Conservation (phyloP, 2,329 filamentous ascomycete species). For the Aspergillus aculeatinus region DNA sequence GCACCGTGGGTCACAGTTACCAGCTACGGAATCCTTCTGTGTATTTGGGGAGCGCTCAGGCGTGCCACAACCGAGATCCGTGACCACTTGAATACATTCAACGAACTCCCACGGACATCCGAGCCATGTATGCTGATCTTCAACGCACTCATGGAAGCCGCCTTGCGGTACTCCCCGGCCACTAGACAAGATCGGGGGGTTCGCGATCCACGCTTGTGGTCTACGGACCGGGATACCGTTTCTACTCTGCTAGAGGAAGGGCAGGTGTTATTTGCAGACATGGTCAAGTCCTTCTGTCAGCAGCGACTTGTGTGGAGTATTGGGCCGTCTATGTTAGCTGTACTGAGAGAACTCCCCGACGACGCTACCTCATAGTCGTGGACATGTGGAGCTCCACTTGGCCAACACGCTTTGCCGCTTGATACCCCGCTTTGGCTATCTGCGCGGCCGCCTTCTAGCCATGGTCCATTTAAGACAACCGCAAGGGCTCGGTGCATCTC, state of each 20-base stretch:
- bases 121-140: constrained; percentile 27
- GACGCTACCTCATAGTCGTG: no score
- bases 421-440: no score
- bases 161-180: neutral
- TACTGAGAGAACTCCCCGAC: neutral
- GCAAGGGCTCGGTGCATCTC: no score
- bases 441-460: no score
- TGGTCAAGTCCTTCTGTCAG: neutral
- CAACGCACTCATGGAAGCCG: constrained; percentile 25
- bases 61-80: constrained; percentile 29
- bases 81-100: constrained; percentile 14
- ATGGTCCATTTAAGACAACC: no score
- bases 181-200: neutral
- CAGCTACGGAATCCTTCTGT: constrained; percentile 30
- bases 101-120: constrained; percentile 19
- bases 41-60: constrained; percentile 31
- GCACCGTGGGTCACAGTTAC: constrained; percentile 32
- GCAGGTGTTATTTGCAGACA: neutral
- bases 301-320: constrained; percentile 1
- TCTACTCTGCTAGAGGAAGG: neutral
- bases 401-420: no score
- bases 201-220: neutral
- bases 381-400: neutral
- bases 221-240: neutral
- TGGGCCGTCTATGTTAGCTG: neutral